Base-by-base conservation (phyloP, 1,284 basidiomycete genomes). In the Puccinia triticina region DNA sequence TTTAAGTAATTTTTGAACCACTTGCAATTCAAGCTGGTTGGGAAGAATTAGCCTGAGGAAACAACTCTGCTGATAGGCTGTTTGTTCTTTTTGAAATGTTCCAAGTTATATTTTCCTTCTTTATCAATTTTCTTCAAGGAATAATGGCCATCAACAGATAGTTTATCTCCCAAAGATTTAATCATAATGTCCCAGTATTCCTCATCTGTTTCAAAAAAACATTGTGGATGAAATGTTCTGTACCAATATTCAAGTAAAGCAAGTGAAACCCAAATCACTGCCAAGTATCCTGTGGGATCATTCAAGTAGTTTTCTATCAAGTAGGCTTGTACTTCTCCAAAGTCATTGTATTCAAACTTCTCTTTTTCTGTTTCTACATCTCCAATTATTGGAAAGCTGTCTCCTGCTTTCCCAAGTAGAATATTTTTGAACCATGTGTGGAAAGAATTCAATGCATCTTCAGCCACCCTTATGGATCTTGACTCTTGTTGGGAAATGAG, bases 241-340 rank as follows among this genome's bases (percentile, higher is more conserved):
- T 64, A 64, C 61, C 61, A 64, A 64, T 37, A 64, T 8, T 32
- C 29, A 64, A 64, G 29, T 37, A 64, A 37, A 37, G 61, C 61
- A 64, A 37, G 61, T 64, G 29, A 37, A 16, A 37, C 12, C 61
- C 29, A 37, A 61, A 61, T 16, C 26, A 61, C 57, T 29, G 8
- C 8, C 2, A 29, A 61, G 57, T 29, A 23, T 61, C 16, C 26
- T 14, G 16, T 37, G n/a, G 14, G 61, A 21, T 34, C 26, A 37
- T 34, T 64, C 1, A 64, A 40, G 34, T 64, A 64, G 2, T 64
- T 16, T 16, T 64, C 23, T 34, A 64, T 64, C 14, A 34, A 21
- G 61, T 64, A 64, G 37, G 16, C 1, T 64, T n/a, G n/a, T n/a
- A n/a, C n/a, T n/a, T n/a, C n/a, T n/a, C n/a, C n/a, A n/a, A n/a